phyloP scores from a whole-genome alignment of 1,284 basidiomycete genomes.

The Leccinum pachyderme region DNA sequence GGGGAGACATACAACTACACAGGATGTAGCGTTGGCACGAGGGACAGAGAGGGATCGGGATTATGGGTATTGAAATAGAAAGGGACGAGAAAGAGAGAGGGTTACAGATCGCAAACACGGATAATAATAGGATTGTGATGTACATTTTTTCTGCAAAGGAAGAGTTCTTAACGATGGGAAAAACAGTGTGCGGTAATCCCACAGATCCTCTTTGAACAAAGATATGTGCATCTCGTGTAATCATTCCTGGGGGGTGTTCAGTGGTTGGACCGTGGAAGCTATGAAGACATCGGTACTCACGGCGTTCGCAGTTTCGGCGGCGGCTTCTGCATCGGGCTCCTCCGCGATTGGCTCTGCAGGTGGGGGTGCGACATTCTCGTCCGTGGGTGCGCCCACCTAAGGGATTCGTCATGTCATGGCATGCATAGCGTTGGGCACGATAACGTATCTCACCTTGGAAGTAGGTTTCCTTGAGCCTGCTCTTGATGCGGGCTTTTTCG shows the following conservation, averaged over 20 bases:
- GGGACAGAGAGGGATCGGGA: constrained; percentile 3
- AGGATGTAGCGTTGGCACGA: constrained; percentile 18
- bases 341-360: constrained; percentile 47
- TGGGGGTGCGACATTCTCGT: constrained; percentile 38
- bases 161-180: constrained; percentile 15
- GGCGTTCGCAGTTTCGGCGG: constrained; percentile 39
- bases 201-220: constrained; percentile 10
- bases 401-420: constrained; percentile 5
- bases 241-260: constrained; percentile 21
- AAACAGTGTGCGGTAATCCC: constrained; percentile 15
- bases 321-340: constrained; percentile 49
- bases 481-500: constrained; percentile 44
- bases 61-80: constrained; percentile 18
- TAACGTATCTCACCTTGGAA: constrained; percentile 35
- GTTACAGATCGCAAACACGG: constrained; percentile 30
- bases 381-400: constrained; percentile 40
- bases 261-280: neutral
- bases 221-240: constrained; percentile 11
- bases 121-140: constrained; percentile 33
- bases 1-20: constrained; percentile 21
- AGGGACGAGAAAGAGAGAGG: constrained; percentile 4
- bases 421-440: neutral
- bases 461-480: constrained; percentile 41
- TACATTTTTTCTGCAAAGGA: constrained; percentile 32
- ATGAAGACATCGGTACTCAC: constrained; percentile 19